These are phyloP conservation scores for Penicillium janthinellum DNA, from an alignment of 2,329 filamentous ascomycete species.

Conservation along the genomic window DNA sequence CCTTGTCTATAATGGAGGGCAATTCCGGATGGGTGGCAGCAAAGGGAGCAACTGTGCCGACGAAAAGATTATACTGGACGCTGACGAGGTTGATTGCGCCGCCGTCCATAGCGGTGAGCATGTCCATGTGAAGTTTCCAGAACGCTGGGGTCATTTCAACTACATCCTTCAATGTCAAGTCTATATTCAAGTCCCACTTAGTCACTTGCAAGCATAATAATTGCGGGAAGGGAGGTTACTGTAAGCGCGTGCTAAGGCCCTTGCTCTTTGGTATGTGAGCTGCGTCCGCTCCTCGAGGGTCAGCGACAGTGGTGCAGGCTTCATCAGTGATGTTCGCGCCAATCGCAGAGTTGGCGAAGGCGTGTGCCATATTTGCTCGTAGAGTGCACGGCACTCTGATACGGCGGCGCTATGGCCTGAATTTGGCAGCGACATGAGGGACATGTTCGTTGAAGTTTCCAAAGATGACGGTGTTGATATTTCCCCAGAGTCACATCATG, in stretches of 20 bases:
- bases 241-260: background rate
- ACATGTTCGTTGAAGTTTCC: background rate
- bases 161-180: slow-evolving; percentile 5
- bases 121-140: slow-evolving; percentile 10
- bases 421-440: background rate
- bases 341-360: background rate
- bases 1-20: background rate
- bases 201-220: background rate
- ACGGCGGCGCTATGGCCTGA: background rate
- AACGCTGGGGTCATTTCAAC: slow-evolving; percentile 5
- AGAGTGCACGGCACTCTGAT: background rate
- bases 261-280: background rate
- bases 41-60: slow-evolving; percentile 7
- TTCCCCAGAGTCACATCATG: background rate
- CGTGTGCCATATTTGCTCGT: background rate
- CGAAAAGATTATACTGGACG: slow-evolving; percentile 9
- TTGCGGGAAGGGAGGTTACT: background rate
- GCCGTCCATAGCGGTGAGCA: slow-evolving; percentile 5
- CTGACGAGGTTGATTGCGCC: slow-evolving; percentile 6
- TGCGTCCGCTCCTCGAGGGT: background rate
- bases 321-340: background rate
- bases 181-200: background rate
- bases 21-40: background rate
- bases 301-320: background rate
- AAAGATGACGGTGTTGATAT: background rate